Evolutionary conservation across 805 yeast species (phyloP).

Genomic region (Yarrowia sp.): DNA sequence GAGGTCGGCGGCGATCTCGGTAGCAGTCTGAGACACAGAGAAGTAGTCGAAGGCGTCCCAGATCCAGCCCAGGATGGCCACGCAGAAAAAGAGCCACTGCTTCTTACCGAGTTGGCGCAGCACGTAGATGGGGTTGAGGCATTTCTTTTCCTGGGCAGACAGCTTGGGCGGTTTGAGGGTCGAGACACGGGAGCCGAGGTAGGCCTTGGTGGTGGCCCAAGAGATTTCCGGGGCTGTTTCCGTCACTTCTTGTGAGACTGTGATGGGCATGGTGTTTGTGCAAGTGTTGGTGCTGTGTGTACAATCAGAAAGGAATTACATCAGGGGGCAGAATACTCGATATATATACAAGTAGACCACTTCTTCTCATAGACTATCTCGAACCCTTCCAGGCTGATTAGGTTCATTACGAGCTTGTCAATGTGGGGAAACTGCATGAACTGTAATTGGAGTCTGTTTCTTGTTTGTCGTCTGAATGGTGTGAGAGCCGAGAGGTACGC

Average conservation of each 20-base stretch:
- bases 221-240: constrained; percentile 44
- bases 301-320: too few species aligned
- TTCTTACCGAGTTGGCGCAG: constrained; percentile 55
- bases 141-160: constrained; percentile 40
- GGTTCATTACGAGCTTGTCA: not conserved
- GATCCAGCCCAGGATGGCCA: constrained; percentile 72
- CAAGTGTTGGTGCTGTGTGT: too few species aligned
- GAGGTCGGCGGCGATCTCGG: constrained; percentile 59
- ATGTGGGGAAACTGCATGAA: constrained; percentile 28
- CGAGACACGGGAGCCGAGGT: constrained; percentile 49
- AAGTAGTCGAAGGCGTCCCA: constrained; percentile 79
- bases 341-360: not conserved
- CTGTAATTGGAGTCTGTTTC: not conserved
- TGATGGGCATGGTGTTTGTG: constrained; percentile 15
- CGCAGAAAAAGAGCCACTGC: constrained; percentile 67
- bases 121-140: constrained; percentile 69
- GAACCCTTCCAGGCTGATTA: not conserved
- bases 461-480: not conserved
- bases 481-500: constrained; percentile 2
- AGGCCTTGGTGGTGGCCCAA: constrained; percentile 44
- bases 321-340: not conserved
- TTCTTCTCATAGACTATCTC: not conserved
- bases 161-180: constrained; percentile 47
- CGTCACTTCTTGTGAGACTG: constrained; percentile 32
- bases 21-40: constrained; percentile 62